Base-by-base conservation (phyloP, 768 basidiomycete species). In the Albatrellus ellisii region DNA sequence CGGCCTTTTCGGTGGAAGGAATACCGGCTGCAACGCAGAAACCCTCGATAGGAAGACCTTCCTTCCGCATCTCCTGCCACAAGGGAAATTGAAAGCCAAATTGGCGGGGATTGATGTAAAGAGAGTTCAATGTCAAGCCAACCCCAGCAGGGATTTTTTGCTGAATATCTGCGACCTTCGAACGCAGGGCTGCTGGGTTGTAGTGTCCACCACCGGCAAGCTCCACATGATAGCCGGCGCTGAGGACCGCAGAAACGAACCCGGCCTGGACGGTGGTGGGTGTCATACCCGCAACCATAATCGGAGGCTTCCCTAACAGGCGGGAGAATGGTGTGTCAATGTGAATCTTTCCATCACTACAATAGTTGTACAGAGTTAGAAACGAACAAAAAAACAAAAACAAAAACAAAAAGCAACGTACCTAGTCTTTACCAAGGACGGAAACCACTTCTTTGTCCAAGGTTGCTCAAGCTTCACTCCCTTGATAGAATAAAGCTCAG, bases 241-340 rank as follows among this genome's bases (percentile, higher is more conserved):
- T 74, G 51, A 95, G 77, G 35, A 94, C 73, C 6, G 95, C 92
- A 45, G 81, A 79, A 54, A 97, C 92, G 59, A 98, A 94, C 14
- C 91, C 91, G 25, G 82, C 82, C 58, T 92, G 82, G 50, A 99
- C 95, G 25, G 95, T 99, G 1, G 83, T 83, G 0, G 95, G 95
- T 0, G 95, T 99, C 95, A 99, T 98, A 45, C 95, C 95, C 37
- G 92, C 94, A 28, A 99, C 91, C 95, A 98, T 98, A 62, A 99
- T 83, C 26, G 95, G 95, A 3, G 95, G 79, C 65, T 98, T 99
- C 53, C 90, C 89, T 32, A 99, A 62, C 33, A 99, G 73, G 46
- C 95, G 86, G 38, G 94, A 94, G 72, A 97, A 94, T 4, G 90
- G 84, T 0, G 94, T 97, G 60, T 99, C 91, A 53, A 99, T 71